phyloP scores from a whole-genome alignment of 116 monocot species.

The Posidonia oceanica region DNA sequence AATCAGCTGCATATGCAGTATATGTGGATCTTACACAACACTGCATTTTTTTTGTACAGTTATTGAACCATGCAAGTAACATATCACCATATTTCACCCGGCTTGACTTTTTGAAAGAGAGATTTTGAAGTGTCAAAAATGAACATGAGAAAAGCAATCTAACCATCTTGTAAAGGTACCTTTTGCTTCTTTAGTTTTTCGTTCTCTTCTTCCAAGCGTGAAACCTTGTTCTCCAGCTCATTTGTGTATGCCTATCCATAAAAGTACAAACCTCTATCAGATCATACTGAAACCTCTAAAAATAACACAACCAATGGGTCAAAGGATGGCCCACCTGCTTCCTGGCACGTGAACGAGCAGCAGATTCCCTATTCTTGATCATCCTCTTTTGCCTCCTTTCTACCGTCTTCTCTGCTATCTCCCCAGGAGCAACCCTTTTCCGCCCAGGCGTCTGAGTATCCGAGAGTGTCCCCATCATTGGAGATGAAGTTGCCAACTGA shows the following conservation, averaged over 20 bases:
- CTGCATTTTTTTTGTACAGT: no score
- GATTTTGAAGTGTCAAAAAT: no score
- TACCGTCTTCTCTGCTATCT: slow-evolving; percentile 46
- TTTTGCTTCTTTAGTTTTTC: slow-evolving; percentile 53
- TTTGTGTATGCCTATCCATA: slow-evolving; percentile 70
- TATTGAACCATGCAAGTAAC: no score
- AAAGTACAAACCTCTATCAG: background rate
- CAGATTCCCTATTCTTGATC: slow-evolving; percentile 91
- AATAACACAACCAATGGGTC: background rate
- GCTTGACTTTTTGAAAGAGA: no score
- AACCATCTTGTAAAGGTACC: slow-evolving; percentile 13
- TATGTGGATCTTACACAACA: no score
- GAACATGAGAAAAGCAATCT: no score
- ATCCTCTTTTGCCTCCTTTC: slow-evolving; percentile 90
- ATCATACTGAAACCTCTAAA: background rate
- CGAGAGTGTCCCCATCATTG: slow-evolving; percentile 29
- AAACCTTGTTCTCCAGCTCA: slow-evolving; percentile 73
- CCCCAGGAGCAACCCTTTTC: slow-evolving; percentile 39
- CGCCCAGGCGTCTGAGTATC: slow-evolving; percentile 51
- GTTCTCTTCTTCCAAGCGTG: slow-evolving; percentile 71
- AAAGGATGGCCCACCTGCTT: slow-evolving; percentile 41
- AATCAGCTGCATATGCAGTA: no score
- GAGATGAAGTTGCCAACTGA: slow-evolving; percentile 36
- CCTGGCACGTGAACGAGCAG: slow-evolving; percentile 80
- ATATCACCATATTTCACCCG: no score